phyloP scores from a whole-genome alignment of 1,284 basidiomycete genomes.

The Marasmius sp. region DNA sequence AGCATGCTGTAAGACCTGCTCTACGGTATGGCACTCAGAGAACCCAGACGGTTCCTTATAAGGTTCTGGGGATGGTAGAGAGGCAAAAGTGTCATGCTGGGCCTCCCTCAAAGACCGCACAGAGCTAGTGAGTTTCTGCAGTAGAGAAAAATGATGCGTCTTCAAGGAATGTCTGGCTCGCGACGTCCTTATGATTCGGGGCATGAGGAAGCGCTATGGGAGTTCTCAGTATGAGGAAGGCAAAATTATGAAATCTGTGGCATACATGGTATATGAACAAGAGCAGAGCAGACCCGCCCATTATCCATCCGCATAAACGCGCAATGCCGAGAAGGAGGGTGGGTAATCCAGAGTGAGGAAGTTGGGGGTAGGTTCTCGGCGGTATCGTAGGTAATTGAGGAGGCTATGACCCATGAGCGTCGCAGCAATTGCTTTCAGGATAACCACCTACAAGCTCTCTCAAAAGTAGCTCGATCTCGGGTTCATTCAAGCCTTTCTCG shows the following conservation, averaged over 20 bases:
- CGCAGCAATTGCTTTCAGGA: constrained; percentile 1
- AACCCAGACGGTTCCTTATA: constrained; percentile 51
- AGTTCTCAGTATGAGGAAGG: background rate
- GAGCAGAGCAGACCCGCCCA: constrained; percentile 58
- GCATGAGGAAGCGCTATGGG: constrained; percentile 63
- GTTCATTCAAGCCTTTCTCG: constrained; percentile 67
- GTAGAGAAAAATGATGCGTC: constrained; percentile 54
- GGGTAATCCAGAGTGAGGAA: constrained; percentile 68
- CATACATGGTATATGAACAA: constrained; percentile 65
- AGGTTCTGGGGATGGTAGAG: constrained; percentile 52
- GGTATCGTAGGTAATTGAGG: constrained; percentile 55
- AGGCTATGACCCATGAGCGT: constrained; percentile 35
- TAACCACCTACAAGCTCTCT: constrained; percentile 48
- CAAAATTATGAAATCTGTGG: constrained; percentile 1
- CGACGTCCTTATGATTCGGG: constrained; percentile 57
- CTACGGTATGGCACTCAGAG: constrained; percentile 43
- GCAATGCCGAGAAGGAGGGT: constrained; percentile 58
- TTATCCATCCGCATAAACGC: constrained; percentile 66
- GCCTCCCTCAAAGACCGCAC: constrained; percentile 49
- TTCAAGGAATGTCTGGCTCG: constrained; percentile 60
- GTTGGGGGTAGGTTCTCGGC: constrained; percentile 71
- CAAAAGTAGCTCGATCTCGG: constrained; percentile 62
- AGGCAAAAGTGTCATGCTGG: constrained; percentile 52
- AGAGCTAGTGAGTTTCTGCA: constrained; percentile 53
- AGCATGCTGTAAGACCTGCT: constrained; percentile 40